Conservation (phyloP, 2,329 filamentous ascomycete species). For the Esteya vermicola region DNA sequence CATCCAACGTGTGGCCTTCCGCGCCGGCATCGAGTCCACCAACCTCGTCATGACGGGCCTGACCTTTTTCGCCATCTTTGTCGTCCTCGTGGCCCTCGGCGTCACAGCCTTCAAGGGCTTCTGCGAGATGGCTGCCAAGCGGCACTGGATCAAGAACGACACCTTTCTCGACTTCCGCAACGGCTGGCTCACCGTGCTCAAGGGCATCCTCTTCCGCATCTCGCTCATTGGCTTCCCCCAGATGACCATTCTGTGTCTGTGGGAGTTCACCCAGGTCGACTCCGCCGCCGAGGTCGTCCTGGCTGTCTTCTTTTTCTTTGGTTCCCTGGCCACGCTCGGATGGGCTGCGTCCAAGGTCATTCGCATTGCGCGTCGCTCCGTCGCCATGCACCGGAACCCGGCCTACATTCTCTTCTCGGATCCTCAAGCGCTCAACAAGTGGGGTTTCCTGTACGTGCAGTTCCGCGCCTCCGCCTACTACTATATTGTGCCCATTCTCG, state of each 20-base stretch:
- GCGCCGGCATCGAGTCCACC: slow-evolving; percentile 60
- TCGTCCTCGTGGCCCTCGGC: slow-evolving; percentile 52
- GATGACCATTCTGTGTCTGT: slow-evolving; percentile 70
- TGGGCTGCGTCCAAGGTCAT: slow-evolving; percentile 78
- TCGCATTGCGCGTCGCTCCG: slow-evolving; percentile 64
- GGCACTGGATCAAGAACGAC: slow-evolving; percentile 61
- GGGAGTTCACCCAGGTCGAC: slow-evolving; percentile 69
- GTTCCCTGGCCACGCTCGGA: slow-evolving; percentile 55
- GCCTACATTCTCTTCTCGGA: slow-evolving; percentile 86
- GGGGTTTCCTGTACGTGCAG: slow-evolving; percentile 83
- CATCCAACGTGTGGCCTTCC: slow-evolving; percentile 73
- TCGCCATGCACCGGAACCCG: slow-evolving; percentile 78
- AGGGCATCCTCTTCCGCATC: slow-evolving; percentile 74
- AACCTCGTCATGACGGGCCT: slow-evolving; percentile 80
- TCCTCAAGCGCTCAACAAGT: slow-evolving; percentile 72
- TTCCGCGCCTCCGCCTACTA: slow-evolving; percentile 83
- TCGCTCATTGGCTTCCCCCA: slow-evolving; percentile 75
- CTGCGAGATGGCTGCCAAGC: slow-evolving; percentile 57
- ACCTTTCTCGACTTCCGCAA: slow-evolving; percentile 68
- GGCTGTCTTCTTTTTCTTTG: slow-evolving; percentile 67
- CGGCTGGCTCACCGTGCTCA: slow-evolving; percentile 72
- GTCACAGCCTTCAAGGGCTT: slow-evolving; percentile 62
- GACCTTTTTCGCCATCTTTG: slow-evolving; percentile 67
- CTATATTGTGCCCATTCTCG: slow-evolving; percentile 63
- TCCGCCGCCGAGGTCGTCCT: slow-evolving; percentile 67